These are phyloP conservation scores for Williopsis jadinii DNA, from an alignment of 1,139 yeast genomes.

Conservation along the genomic window DNA sequence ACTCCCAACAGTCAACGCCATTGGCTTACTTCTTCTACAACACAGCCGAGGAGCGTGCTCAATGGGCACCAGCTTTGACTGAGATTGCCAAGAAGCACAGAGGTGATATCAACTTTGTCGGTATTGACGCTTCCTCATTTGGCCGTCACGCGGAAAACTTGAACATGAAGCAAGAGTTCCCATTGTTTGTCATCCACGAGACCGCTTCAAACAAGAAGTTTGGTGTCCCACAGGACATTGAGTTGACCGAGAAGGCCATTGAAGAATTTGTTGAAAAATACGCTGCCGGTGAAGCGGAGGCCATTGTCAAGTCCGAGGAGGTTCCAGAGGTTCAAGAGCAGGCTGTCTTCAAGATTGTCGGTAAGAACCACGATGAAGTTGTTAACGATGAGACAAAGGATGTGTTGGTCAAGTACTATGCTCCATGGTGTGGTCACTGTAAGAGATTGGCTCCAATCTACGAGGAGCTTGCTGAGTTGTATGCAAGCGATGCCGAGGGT, in stretches of 20 bases:
- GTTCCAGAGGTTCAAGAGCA: conserved; percentile 75
- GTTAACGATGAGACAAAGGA: conserved; percentile 69
- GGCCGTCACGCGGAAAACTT: conserved; percentile 89
- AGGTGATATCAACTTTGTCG: conserved; percentile 83
- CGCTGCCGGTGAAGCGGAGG: conserved; percentile 55
- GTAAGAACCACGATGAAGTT: conserved; percentile 70
- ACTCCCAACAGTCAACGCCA: conserved; percentile 69
- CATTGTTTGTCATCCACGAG: conserved; percentile 87
- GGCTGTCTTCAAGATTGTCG: conserved; percentile 76
- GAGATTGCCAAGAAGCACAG: conserved; percentile 67
- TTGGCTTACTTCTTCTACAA: conserved; percentile 84
- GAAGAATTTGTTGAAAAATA: conserved; percentile 58
- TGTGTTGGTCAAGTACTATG: conserved; percentile 88
- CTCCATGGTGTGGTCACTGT: conserved; percentile 99
- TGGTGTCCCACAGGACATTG: conserved; percentile 51
- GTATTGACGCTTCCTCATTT: conserved; percentile 71
- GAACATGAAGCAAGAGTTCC: conserved; percentile 82
- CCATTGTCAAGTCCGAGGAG: conserved; percentile 80
- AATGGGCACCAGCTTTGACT: conserved; percentile 43
- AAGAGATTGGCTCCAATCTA: conserved; percentile 89
- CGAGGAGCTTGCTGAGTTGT: conserved; percentile 77
- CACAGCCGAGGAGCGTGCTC: conserved; percentile 57
- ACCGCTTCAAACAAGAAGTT: conserved; percentile 60
- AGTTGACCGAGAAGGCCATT: conserved; percentile 38
- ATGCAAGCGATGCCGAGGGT: conserved; percentile 38